A percentile compares a stretch with the other conserved stretches of the same genome.
phyloP scores from a whole-genome alignment of 192 early-diverging fungal genomes.

The Backusella luteola region DNA sequence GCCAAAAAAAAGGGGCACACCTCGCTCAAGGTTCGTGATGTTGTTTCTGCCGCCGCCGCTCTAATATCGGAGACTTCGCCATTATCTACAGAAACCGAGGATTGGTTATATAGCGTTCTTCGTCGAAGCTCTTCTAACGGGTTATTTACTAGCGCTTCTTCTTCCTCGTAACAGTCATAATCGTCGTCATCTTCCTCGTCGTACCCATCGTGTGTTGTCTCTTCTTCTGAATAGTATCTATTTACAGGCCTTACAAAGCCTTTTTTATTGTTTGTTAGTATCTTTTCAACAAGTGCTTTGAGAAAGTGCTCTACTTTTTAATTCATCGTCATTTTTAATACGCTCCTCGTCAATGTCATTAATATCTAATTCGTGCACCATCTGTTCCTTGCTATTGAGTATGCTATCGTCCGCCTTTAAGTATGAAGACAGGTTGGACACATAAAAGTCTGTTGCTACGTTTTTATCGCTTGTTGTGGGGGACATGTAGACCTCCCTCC shows the following conservation, averaged over 20 bases:
- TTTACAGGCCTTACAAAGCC: not conserved
- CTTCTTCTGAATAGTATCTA: not conserved
- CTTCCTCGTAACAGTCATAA: not conserved
- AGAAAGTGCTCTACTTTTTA: not conserved
- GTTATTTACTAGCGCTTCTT: not conserved
- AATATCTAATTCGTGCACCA: not conserved
- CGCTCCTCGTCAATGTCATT: slow-evolving; percentile 6
- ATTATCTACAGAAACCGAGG: not conserved
- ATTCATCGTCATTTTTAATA: slow-evolving; percentile 1
- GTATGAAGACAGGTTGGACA: not conserved
- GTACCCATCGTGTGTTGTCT: not conserved
- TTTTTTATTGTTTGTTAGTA: not conserved
- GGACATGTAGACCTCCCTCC: not conserved
- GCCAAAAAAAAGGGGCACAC: not conserved
- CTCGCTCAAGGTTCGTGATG: not conserved
- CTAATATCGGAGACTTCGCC: not conserved
- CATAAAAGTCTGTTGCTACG: not conserved
- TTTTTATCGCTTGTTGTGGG: slow-evolving; percentile 4
- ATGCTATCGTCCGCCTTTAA: not conserved
- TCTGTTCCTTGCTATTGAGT: not conserved
- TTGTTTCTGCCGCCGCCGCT: slow-evolving; percentile 1
- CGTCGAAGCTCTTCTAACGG: not conserved
- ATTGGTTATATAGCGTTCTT: not conserved
- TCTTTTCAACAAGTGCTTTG: too few species aligned
- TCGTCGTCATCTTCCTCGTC: not conserved